Evolutionary conservation across 2,329 filamentous ascomycete species (phyloP).

Genomic region (Fusarium sp.): DNA sequence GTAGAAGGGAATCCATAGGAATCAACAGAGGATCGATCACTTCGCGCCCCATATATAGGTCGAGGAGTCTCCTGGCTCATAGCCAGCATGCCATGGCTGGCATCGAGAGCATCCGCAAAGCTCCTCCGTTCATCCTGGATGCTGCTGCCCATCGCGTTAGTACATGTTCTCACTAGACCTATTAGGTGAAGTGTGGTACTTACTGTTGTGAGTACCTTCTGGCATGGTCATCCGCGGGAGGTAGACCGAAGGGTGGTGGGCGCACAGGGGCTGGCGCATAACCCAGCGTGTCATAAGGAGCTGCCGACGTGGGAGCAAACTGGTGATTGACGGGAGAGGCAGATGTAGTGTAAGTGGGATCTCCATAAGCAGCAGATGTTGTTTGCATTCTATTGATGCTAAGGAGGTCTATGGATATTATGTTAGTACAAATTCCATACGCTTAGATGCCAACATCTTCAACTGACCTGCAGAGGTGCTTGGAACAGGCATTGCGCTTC

Average conservation of each 20-base stretch:
- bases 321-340: conserved; percentile 75
- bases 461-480: conserved; percentile 76
- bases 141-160: conserved; percentile 40
- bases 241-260: conserved; percentile 66
- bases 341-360: conserved; percentile 74
- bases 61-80: conserved; percentile 95
- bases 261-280: conserved; percentile 76
- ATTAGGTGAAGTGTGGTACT: conserved; percentile 59
- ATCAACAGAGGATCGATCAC: conserved; percentile 79
- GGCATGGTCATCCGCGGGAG: conserved; percentile 66
- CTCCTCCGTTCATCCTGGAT: conserved; percentile 69
- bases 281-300: conserved; percentile 80
- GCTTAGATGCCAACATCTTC: neutral
- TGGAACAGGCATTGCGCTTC: conserved; percentile 76
- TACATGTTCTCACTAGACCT: neutral
- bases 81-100: conserved; percentile 92
- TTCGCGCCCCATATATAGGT: conserved; percentile 83
- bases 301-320: conserved; percentile 73
- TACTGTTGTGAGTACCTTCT: conserved; percentile 88
- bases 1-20: conserved; percentile 92
- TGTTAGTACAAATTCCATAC: conserved; percentile 62
- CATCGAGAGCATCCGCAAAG: conserved; percentile 91
- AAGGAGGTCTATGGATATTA: conserved; percentile 80
- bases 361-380: conserved; percentile 75
- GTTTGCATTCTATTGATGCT: conserved; percentile 73